Evolutionary conservation across 169 alveolate species (phyloP), one percentile per base, ranked within the genome.

Genomic region (Plasmodium malariae): DNA sequence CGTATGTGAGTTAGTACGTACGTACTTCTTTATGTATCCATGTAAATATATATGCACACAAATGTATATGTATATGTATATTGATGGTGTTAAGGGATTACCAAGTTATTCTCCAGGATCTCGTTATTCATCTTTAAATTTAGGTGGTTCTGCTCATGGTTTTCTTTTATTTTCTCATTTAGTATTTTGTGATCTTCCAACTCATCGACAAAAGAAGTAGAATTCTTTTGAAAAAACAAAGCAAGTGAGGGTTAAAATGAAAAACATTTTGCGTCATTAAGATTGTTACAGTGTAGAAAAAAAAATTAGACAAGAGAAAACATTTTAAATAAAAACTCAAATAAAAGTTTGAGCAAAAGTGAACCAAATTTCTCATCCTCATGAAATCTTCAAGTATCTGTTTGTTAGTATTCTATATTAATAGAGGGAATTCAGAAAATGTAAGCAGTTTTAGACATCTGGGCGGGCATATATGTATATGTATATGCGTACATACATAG

Each of bases 361-460:
- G 36, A 6, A 76, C 88, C 88, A 76, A 21, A 43, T 63, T 51
- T 62, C 74, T 60, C 74, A 76, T 76, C 76, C 88, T 60, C 14
- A 76, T 60, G 37, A 76, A 59, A 36, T 76, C 88, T 14, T 76
- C 88, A 19, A 76, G 72, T 24, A 76, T 76, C 37, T 76, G 51
- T 36, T 76, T 76, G 51, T 76, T 76, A 40, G 59, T 45, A 24
- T 62, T 76, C 88, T 76, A 68, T 21, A 24, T 7, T 14, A 34
- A 60, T 17, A 36, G 40, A 6, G 32, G 26, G 19, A 62, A 36
- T 11, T 28, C 21, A 21, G 28, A 60, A 26, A 21, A 59, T 59
- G 21, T 59, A 59, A 5, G 9, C 9, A 40, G 12, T 24, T 59
- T 0, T 63, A 14, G 1, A 36, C 36, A 34, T 3, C 14, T 65